Conservation (phyloP, 306 rosid species). For the Pyrus betulifolia region DNA sequence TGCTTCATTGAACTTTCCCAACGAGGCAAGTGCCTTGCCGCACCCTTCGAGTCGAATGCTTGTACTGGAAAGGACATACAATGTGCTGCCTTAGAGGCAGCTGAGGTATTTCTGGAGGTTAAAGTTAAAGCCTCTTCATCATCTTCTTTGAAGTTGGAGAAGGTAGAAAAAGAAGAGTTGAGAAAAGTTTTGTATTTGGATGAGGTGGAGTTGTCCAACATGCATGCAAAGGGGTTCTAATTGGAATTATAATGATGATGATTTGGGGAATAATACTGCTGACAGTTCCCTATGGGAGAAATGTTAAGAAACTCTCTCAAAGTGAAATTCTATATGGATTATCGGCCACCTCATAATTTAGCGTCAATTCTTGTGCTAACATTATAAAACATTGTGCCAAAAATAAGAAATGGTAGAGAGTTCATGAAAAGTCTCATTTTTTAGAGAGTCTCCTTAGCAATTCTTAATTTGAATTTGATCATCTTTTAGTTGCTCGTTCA, state of each 20-base stretch:
- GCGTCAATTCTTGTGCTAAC: too few relatives aligned
- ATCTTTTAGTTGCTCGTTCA: background rate
- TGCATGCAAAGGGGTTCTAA: constrained; percentile 34
- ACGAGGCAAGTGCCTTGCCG: constrained; percentile 3
- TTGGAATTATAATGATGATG: constrained; percentile 15
- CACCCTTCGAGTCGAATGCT: background rate
- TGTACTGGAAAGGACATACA: constrained; percentile 10
- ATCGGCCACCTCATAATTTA: accelerated
- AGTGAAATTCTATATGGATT: too few relatives aligned
- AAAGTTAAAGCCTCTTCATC: background rate
- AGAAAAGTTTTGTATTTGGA: constrained; percentile 16
- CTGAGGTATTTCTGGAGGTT: constrained; percentile 1
- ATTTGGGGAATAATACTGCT: background rate
- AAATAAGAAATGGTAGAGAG: too few relatives aligned
- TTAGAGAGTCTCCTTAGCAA: background rate
- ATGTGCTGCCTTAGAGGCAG: constrained; percentile 23
- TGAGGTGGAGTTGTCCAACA: constrained; percentile 43
- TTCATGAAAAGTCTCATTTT: too few relatives aligned
- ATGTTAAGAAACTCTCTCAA: too few relatives aligned
- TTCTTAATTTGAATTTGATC: background rate
- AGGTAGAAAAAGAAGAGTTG: background rate
- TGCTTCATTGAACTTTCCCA: constrained; percentile 41
- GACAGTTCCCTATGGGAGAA: constrained; percentile 17
- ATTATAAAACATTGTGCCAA: too few relatives aligned
- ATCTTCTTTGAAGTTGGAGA: background rate